Evolutionary conservation across 495 filamentous ascomycete species (phyloP).

Genomic region (Neurospora terricola): DNA sequence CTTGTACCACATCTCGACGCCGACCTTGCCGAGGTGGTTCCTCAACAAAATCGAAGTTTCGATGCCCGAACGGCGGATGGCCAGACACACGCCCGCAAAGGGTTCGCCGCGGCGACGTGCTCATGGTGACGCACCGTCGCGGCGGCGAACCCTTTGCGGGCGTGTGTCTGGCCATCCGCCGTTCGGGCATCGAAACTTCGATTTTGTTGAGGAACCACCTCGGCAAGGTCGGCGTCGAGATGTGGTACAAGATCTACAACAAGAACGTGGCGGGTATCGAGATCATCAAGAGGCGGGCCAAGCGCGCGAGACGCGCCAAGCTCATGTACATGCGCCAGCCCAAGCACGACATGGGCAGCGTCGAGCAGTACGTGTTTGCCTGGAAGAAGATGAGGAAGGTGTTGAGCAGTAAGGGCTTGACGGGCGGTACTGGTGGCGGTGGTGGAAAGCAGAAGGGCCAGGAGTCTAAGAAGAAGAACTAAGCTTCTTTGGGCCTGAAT

Average conservation of each 20-base stretch:
- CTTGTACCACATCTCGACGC: constrained; percentile 98
- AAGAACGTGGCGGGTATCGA: constrained; percentile 86
- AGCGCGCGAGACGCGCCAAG: constrained; percentile 78
- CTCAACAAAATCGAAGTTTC: constrained; percentile 80
- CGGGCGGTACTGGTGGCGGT: constrained; percentile 1
- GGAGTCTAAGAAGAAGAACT: constrained; percentile 8
- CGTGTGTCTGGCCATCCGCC: constrained; percentile 72
- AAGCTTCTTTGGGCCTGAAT: background rate
- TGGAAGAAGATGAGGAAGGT: constrained; percentile 33
- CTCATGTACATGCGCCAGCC: constrained; percentile 85
- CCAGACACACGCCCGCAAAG: constrained; percentile 78
- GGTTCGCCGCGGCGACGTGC: constrained; percentile 86
- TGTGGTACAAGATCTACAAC: constrained; percentile 91
- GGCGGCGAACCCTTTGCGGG: constrained; percentile 86
- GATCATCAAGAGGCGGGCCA: constrained; percentile 75
- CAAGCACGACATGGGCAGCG: constrained; percentile 37
- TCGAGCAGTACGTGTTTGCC: constrained; percentile 32
- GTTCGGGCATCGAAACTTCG: constrained; percentile 75
- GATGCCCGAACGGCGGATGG: constrained; percentile 71
- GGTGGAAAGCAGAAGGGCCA: constrained; percentile 8
- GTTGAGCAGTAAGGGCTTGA: constrained; percentile 8
- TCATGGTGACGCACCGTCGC: constrained; percentile 67
- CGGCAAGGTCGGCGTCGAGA: constrained; percentile 81
- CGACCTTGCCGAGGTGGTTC: constrained; percentile 68
- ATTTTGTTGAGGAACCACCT: constrained; percentile 77